Base-by-base conservation (phyloP, 495 filamentous ascomycete species). In the Hypoxylon subgilvum region DNA sequence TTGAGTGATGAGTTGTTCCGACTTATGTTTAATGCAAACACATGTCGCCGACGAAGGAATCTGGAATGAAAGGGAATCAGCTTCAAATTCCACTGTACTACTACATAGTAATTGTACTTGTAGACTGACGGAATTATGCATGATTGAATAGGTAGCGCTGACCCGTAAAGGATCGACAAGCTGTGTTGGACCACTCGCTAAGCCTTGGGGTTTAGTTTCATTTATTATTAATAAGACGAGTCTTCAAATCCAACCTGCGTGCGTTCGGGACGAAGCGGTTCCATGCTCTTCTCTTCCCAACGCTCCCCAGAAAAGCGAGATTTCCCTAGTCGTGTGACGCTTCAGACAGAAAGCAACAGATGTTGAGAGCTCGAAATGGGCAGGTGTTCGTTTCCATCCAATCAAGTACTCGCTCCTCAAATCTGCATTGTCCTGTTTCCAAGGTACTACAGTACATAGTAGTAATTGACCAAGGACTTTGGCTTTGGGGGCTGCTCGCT, bases 211-310 rank as follows among this genome's bases (percentile, higher is more conserved):
- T n/a, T n/a, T n/a, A 25, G 25, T 19, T 39, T 48, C 31, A 47
- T 52, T 52, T 63, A 63, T 63, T 57, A 57, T 30, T 63, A 63
- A 57, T 57, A 13, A 38, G 14, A 38, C 34, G 8, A 4, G 3
- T 34, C 3, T 5, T 12, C 31, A 32, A 35, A 42, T 25, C 22
- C 8, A 34, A 35, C 25, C 4, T 34, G 14, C 32, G 28, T 31
- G 14, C 2, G 22, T 36, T 34, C 23, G 27, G 38, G 19, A 49
- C 53, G 13, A 16, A 39, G 36, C 28, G 34, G 23, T 55, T 61
- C 50, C 51, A 51, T 28, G 39, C 18, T 56, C 51, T 61, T 55
- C 58, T 51, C 18, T 46, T 21, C n/a, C 46, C 52, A 50, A 31
- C 39, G 51, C 51, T 56, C 52, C 46, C 27, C 21, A 10, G 34